Evolutionary conservation across 148 eudicot species (phyloP).

Genomic region (Mesembryanthemum crystallinum): DNA sequence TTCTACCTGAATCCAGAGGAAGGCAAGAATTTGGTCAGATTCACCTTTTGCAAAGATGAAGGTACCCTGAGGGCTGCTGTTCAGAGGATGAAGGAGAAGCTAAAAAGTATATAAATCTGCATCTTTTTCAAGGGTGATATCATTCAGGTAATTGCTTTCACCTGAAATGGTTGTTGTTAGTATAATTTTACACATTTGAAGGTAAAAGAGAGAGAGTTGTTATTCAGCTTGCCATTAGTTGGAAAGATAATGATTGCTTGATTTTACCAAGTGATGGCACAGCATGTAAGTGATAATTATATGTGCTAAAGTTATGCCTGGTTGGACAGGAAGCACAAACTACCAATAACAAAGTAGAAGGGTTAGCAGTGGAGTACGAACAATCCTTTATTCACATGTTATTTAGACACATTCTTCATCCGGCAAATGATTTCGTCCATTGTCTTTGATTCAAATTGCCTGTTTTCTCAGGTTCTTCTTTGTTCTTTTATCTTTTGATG

Average conservation of each 20-base stretch:
- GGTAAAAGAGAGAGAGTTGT: neutral
- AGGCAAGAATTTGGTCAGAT: conserved; percentile 91
- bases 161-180: conserved; percentile 5
- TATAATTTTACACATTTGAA: conserved; percentile 8
- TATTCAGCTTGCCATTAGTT: conserved; percentile 10
- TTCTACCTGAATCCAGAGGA: conserved; percentile 87
- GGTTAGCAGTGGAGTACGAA: neutral
- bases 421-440: neutral
- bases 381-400: conserved; percentile 3
- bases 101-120: conserved; percentile 24
- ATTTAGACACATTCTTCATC: neutral
- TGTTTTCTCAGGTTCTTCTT: neutral
- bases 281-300: conserved; percentile 4
- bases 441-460: neutral
- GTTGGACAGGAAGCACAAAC: neutral
- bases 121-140: neutral
- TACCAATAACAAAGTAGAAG: no score
- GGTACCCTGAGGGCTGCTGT: conserved; percentile 74
- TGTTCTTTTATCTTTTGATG: no score
- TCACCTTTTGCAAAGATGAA: conserved; percentile 96
- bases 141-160: neutral
- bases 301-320: conserved; percentile 3
- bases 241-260: conserved; percentile 12
- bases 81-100: conserved; percentile 78
- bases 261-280: conserved; percentile 9